These are phyloP conservation scores for Telopea speciosissima DNA, from an alignment of 177 flowering plant species.

Conservation along the genomic window DNA sequence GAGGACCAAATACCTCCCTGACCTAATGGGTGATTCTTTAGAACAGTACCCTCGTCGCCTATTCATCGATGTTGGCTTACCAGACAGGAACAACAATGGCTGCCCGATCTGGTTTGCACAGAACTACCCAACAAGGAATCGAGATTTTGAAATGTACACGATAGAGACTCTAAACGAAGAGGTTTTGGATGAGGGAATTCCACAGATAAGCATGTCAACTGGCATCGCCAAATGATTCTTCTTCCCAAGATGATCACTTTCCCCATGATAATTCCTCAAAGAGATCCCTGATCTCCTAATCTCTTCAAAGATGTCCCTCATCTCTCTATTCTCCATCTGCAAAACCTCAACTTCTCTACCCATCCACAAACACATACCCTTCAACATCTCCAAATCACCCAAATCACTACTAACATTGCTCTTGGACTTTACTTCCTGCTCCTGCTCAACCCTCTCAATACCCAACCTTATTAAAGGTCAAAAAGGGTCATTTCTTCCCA, in stretches of 20 bases:
- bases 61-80: too few species aligned
- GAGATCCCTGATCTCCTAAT: slow-evolving; percentile 23
- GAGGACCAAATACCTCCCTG: too few species aligned
- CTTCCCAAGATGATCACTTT: slow-evolving; percentile 18
- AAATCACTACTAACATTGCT: slow-evolving; percentile 3
- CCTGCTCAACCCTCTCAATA: slow-evolving; percentile 56
- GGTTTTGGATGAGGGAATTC: too few species aligned
- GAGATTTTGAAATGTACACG: too few species aligned
- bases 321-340: slow-evolving; percentile 49
- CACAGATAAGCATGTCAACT: too few species aligned
- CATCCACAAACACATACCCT: too few species aligned
- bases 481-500: slow-evolving; percentile 38
- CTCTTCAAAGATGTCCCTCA: slow-evolving; percentile 53
- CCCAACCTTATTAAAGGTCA: slow-evolving; percentile 64
- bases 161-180: too few species aligned
- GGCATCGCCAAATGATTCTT: slow-evolving; percentile 7
- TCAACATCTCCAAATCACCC: slow-evolving; percentile 46
- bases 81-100: too few species aligned
- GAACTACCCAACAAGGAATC: too few species aligned
- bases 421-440: slow-evolving; percentile 12
- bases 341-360: slow-evolving; percentile 59
- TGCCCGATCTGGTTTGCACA: too few species aligned
- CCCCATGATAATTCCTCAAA: slow-evolving; percentile 8
- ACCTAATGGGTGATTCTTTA: too few species aligned
- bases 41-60: too few species aligned